Conservation (phyloP, 2,329 filamentous ascomycete genomes). For the Xylaria sp. region DNA sequence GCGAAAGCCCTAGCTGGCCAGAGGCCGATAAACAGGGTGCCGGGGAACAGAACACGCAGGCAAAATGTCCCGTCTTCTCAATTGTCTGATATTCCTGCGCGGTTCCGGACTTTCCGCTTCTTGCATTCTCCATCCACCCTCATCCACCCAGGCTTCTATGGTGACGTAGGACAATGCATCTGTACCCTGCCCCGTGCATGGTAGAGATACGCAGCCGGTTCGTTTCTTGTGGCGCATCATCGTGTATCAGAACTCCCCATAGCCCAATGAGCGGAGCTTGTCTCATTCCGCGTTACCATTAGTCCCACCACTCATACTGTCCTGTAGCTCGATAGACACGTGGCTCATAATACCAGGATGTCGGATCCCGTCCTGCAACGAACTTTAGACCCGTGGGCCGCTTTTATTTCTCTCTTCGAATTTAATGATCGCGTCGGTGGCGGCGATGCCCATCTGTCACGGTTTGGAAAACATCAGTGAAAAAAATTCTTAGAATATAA, state of each 20-base stretch:
- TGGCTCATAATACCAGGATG: slow-evolving; percentile 1
- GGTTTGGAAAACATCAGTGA: slow-evolving; percentile 55
- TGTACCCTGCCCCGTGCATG: background rate
- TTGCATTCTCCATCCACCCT: background rate
- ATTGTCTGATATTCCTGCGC: slow-evolving; percentile 13
- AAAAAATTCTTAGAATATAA: slow-evolving; percentile 41
- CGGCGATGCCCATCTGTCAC: slow-evolving; percentile 57
- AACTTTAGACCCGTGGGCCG: slow-evolving; percentile 3
- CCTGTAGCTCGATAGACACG: slow-evolving; percentile 12
- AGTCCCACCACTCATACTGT: slow-evolving; percentile 16
- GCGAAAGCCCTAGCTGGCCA: background rate
- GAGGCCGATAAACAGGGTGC: background rate
- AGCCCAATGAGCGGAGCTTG: slow-evolving; percentile 19
- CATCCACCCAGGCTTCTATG: background rate
- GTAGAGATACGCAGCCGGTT: background rate
- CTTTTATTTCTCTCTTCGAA: slow-evolving; percentile 9
- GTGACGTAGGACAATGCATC: background rate
- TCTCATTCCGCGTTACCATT: slow-evolving; percentile 4
- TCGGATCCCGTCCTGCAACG: slow-evolving; percentile 5
- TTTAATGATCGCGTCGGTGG: slow-evolving; percentile 49
- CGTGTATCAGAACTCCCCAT: background rate
- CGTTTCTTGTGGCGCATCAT: slow-evolving; percentile 11
- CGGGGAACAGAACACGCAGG: background rate
- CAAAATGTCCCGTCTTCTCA: background rate
- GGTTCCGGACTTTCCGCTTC: slow-evolving; percentile 1